Evolutionary conservation across 2,329 filamentous ascomycete species (phyloP), one percentile per base, ranked within the genome.

Genomic region (Botrytis cinerea): DNA sequence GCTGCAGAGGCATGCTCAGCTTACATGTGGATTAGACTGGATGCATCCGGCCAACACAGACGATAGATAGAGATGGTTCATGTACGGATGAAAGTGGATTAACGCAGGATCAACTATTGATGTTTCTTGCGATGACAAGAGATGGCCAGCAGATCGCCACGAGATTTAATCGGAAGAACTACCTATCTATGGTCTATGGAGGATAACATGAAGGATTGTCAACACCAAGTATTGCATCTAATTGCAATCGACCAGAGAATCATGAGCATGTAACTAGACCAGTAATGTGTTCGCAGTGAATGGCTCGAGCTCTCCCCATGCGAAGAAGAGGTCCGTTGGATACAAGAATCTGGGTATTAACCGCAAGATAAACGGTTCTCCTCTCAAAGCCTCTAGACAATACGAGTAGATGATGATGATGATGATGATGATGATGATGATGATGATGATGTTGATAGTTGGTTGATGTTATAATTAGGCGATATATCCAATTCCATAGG

Each of bases 71-170:
- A n/a, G 40, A 40, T 28, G 32, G 38, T 35, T 25, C 51, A 57
- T 32, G 51, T 18, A 40, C 40, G 25, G 54, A 48, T 63, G 69
- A 32, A 71, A 71, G 45, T 60, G 69, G 69, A 61, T 63, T n/a
- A 22, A 71, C 40, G 43, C 10, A 71, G 69, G 69, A 71, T 71
- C 14, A 18, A 54, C 59, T 35, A 61, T 61, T 61, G 59, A 61
- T 61, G 59, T 61, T 61, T 61, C 32, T n/a, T 62, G 60, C n/a
- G 60, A 61, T 14, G 22, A 25, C 32, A 25, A 61, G 60, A 40
- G 35, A 61, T 25, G 22, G 16, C 32, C 16, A 61, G 35, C 40
- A 61, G 22, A 40, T 38, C 59, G 16, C 28, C 22, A 68, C 22
- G 66, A 68, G n/a, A 45, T 62, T n/a, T 32, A 62, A 32, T 60